Evolutionary conservation across 371 early-diverging fungal species (phyloP), one percentile per base, ranked within the genome.

Genomic region (Synchytrium microbalum): DNA sequence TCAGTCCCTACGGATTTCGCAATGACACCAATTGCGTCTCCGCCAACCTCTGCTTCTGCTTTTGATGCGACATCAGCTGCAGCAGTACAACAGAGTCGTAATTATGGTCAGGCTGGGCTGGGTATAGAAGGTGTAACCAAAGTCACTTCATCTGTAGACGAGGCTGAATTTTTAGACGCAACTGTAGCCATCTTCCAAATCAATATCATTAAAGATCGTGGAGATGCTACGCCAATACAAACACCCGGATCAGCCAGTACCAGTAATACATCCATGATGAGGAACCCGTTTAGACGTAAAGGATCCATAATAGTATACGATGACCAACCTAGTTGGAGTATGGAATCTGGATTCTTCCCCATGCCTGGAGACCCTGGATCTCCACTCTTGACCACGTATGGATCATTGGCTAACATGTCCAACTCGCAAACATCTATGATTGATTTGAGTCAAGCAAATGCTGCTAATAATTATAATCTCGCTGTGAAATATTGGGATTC

Each of bases 281-380:
- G 46, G 46, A 5, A 5, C 5, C 46, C 46, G 19, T 38, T 38
- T 38, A 38, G 46, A 54, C 78, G 86, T 16, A 73, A 72, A 27
- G 81, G 83, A 1, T 85, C 86, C 19, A 73, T 87, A 31, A 85
- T 87, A 23, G 76, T 84, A 3, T 85, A 83, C 54, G 84, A 86
- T 60, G 86, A 86, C 53, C 81, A 75, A 65, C 72, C 84, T 61
- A 28, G 63, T 61, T 65, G 69, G 29, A 56, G 26, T 65, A 63
- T 25, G 63, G 66, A 64, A 74, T 56, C 56, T 24, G n/a, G n/a
- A n/a, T n/a, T n/a, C n/a, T n/a, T n/a, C n/a, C n/a, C n/a, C n/a
- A n/a, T n/a, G n/a, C n/a, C n/a, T n/a, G n/a, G n/a, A n/a, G n/a
- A n/a, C n/a, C n/a, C n/a, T n/a, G 13, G 8, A 56, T 13, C 56